Conservation (phyloP, 75 land plant species). For the Adiantum capillusveneris region DNA sequence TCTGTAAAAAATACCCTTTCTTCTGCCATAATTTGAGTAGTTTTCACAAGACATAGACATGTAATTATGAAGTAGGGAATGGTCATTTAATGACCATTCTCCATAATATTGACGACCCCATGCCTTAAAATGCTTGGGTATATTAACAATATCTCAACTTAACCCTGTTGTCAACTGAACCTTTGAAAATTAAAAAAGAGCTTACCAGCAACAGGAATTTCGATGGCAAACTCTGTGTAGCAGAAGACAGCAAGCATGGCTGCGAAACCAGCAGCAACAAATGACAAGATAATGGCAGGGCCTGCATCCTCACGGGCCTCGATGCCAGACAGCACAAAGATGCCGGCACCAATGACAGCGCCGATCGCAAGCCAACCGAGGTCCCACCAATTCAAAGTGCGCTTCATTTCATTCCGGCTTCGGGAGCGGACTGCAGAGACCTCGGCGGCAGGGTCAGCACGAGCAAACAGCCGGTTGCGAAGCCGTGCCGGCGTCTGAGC, state of each 20-base stretch:
- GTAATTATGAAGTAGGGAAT: no score
- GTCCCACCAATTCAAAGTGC: constrained; percentile 79
- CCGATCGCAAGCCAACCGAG: constrained; percentile 80
- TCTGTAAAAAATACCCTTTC: no score
- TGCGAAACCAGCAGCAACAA: constrained; percentile 58
- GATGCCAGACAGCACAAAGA: constrained; percentile 79
- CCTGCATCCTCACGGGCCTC: constrained; percentile 46
- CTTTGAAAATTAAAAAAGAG: no score
- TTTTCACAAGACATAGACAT: no score
- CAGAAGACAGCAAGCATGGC: constrained; percentile 84
- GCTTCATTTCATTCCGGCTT: constrained; percentile 63
- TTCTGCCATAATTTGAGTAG: no score
- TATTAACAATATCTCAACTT: no score
- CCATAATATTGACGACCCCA: no score
- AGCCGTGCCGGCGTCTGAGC: constrained; percentile 28
- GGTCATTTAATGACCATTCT: no score
- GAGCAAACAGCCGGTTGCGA: constrained; percentile 33
- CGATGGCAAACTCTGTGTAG: constrained; percentile 89
- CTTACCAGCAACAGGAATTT: constrained; percentile 78
- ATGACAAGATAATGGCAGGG: constrained; percentile 64
- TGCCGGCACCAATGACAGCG: constrained; percentile 80
- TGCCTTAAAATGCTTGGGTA: no score
- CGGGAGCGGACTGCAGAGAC: constrained; percentile 31
- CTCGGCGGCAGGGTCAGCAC: constrained; percentile 49
- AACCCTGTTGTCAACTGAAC: no score